Evolutionary conservation across 352 stramenopile species (phyloP), one percentile per base, ranked within the genome.

Genomic region (Phytophthora quininea): DNA sequence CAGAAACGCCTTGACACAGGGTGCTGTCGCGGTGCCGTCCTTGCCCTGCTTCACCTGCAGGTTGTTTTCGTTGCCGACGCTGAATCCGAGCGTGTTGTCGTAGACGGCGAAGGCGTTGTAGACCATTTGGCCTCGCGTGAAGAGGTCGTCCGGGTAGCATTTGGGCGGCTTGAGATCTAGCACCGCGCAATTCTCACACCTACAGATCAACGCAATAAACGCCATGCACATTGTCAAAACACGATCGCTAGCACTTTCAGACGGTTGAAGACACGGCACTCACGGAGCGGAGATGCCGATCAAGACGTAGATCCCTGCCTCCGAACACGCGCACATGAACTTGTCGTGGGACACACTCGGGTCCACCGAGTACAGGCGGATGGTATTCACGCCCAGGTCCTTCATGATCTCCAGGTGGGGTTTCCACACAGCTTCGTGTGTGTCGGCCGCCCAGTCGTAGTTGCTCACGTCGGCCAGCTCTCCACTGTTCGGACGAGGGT

Each of bases 41-140:
- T 67, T 62, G 15, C 76, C 73, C 43, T 69, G 72, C 15, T 79
- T 56, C 29, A 74, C 69, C 30, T 76, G 42, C 3, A 90, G 63
- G 67, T 91, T 91, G 69, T 82, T 84, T 55, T 92, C 84, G 52
- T 92, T 92, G 42, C 70, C 81, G 12, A 90, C 75, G 45, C 79
- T 89, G 62, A 92, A 90, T 4, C 67, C 10, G 5, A 91, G 64
- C 1, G 79, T 85, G 67, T 92, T 92, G 69, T 92, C 82, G 48
- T 90, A 92, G 11, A 90, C 78, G 1, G 84, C 80, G 40, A 92
- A 89, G 12, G 81, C 80, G 40, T 89, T 90, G 79, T 90, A 89
- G 27, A 90, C 67, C 67, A 86, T 78, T 58, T 89, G 76, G n/a
- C 73, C 70, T 33, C 84, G 84, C 3, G 74, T 78, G 63, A 89